Evolutionary conservation across 2,329 filamentous ascomycete genomes (phyloP).

Genomic region (Gnomoniopsis smithogilvyi): DNA sequence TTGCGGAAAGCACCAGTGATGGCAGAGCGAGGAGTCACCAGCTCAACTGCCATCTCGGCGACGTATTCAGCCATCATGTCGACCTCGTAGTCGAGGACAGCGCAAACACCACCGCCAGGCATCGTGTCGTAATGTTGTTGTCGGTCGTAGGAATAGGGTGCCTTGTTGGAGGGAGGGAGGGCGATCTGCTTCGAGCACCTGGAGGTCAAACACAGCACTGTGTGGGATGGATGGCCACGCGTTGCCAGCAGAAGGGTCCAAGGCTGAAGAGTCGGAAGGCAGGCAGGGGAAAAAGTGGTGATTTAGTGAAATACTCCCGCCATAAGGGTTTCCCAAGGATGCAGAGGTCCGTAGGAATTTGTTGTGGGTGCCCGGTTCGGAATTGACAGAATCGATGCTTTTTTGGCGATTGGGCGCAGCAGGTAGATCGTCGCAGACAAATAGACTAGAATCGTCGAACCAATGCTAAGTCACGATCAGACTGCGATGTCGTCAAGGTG

Average conservation of each 20-base stretch:
- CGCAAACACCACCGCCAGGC: constrained; percentile 77
- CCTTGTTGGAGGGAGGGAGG: constrained; percentile 20
- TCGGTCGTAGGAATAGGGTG: constrained; percentile 20
- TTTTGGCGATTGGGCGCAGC: background rate
- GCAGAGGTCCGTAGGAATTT: constrained; percentile 1
- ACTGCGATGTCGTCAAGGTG: background rate
- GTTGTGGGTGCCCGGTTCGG: background rate
- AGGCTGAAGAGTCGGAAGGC: constrained; percentile 34
- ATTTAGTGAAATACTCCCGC: constrained; percentile 34
- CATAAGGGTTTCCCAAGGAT: constrained; percentile 28
- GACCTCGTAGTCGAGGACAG: constrained; percentile 95
- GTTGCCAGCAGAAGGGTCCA: constrained; percentile 28
- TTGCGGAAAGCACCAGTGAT: constrained; percentile 78
- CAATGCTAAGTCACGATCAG: constrained; percentile 3
- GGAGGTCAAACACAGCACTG: constrained; percentile 27
- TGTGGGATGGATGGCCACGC: constrained; percentile 22
- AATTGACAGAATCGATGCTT: constrained; percentile 3
- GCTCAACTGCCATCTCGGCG: constrained; percentile 73
- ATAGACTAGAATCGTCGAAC: too few species aligned
- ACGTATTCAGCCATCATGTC: constrained; percentile 95
- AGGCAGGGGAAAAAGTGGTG: constrained; percentile 23
- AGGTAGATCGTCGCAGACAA: too few species aligned
- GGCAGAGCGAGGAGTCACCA: constrained; percentile 49
- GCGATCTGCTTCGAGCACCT: constrained; percentile 39
- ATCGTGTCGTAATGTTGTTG: constrained; percentile 42